Base-by-base conservation (phyloP, 108 stramenopile genomes). In the Nitzschia sp. region DNA sequence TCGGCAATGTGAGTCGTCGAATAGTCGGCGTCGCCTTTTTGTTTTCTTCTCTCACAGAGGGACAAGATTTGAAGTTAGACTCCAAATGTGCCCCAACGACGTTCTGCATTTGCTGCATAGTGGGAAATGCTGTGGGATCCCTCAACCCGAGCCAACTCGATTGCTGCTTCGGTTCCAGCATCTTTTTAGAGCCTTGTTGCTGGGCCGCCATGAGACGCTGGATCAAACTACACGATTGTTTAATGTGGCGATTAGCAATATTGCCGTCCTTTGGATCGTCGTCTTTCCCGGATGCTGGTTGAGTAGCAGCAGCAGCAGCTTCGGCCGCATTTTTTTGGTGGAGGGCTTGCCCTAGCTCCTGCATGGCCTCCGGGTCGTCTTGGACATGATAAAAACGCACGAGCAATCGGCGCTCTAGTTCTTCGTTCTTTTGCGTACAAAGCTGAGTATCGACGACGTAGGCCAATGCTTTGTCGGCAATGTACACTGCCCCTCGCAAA, bases 361-460 rank as follows among this genome's bases (percentile, higher is more conserved):
- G 19, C 76, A 73, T 68, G n/a, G 76, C 72, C 69, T 82, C 71
- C 64, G 73, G 45, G 76, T 80, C 65, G 78, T 84, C 71, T 63
- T 82, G 55, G 68, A 86, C 72, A 52, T 86, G 75, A 72, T 84
- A 94, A 41, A 85, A 64, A 16, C 89, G 80, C 32, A 90, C 47
- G 6, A 94, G 44, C 36, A 94, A 61, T 13, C 82, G 45, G 57
- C 90, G 73, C 52, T 88, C 83, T 48, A 86, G 81, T 29, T 32
- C 50, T 29, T 71, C 69, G 23, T 68, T 59, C 63, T 90, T 89
- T 50, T 84, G 80, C 46, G 90, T 88, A 30, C 87, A 87, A 8
- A 94, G 57, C 66, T 94, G 93, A 17, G 76, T 62, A 76, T 94
- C 93, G n/a, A 84, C 80, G 17, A 87, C 62, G 60, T 79, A 90